Conservation (phyloP, 2,329 filamentous ascomycete genomes). For the Aureobasidium sp. region DNA sequence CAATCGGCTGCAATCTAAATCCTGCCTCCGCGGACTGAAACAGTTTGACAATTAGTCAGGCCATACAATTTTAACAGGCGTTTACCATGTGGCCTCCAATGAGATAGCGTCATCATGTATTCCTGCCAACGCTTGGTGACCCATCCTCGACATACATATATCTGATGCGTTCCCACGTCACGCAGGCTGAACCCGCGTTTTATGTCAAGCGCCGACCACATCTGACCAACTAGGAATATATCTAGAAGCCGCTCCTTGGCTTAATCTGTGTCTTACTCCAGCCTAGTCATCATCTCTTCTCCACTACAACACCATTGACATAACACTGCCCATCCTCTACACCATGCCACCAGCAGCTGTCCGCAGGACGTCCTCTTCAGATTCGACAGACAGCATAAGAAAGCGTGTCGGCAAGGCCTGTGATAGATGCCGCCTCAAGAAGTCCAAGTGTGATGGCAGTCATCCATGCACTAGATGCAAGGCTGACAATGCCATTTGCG, state of each 20-base stretch:
- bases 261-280: background rate
- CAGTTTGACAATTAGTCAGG: slow-evolving; percentile 14
- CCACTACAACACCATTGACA: background rate
- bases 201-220: slow-evolving; percentile 1
- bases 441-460: slow-evolving; percentile 61
- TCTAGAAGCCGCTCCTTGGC: background rate
- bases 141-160: slow-evolving; percentile 12
- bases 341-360: slow-evolving; percentile 9
- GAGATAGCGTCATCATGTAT: slow-evolving; percentile 10
- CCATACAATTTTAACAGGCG: slow-evolving; percentile 11
- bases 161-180: slow-evolving; percentile 8
- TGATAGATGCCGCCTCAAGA: slow-evolving; percentile 59
- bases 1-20: slow-evolving; percentile 12
- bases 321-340: background rate
- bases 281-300: background rate
- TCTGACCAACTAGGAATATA: background rate
- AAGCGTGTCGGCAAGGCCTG: slow-evolving; percentile 62
- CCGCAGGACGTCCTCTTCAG: slow-evolving; percentile 12
- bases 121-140: slow-evolving; percentile 12
- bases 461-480: slow-evolving; percentile 56
- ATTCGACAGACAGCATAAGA: slow-evolving; percentile 36
- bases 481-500: slow-evolving; percentile 57
- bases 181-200: background rate
- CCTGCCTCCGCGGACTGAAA: slow-evolving; percentile 15
- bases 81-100: slow-evolving; percentile 9